These are phyloP conservation scores for Scenedesmus sp. DNA, from an alignment of 163 green algal genomes.

Conservation along the genomic window DNA sequence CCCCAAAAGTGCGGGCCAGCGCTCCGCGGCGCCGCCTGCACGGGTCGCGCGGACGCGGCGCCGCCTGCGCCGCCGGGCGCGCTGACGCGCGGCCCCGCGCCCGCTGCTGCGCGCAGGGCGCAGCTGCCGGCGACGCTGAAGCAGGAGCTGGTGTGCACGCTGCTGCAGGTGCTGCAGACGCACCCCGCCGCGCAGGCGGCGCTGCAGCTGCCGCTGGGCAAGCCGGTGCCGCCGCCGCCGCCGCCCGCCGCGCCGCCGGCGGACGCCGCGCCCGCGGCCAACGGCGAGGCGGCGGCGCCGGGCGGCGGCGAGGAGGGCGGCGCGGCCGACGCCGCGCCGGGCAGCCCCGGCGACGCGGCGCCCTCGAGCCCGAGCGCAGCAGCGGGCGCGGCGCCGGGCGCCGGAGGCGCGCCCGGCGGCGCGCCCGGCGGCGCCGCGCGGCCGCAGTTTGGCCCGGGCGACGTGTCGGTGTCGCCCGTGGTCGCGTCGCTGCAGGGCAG, in stretches of 20 bases:
- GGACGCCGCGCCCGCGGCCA: neutral
- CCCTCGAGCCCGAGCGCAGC: too few relatives aligned
- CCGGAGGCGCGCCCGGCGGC: neutral
- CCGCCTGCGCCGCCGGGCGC: too few relatives aligned
- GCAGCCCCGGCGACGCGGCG: conserved; percentile 34
- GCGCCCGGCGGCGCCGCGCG: neutral
- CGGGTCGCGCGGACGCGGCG: too few relatives aligned
- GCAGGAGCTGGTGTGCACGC: conserved; percentile 60
- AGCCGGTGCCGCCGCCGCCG: conserved; percentile 12
- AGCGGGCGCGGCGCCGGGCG: neutral
- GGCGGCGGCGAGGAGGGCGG: too few relatives aligned
- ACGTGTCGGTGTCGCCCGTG: conserved; percentile 14
- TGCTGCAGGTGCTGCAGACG: conserved; percentile 51
- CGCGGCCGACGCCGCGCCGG: neutral
- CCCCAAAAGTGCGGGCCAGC: too few relatives aligned
- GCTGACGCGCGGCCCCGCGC: neutral
- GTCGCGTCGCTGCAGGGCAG: conserved; percentile 25
- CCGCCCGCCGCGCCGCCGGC: neutral
- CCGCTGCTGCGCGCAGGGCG: conserved; percentile 1
- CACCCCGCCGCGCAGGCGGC: conserved; percentile 43
- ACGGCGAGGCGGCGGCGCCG: neutral
- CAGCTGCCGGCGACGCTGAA: conserved; percentile 49
- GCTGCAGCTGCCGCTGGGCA: conserved; percentile 38
- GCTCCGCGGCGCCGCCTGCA: too few relatives aligned
- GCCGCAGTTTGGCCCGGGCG: conserved; percentile 24